These are phyloP conservation scores for Cryptosporidium tyzzeri DNA, from an alignment of 169 alveolate species.

Conservation along the genomic window DNA sequence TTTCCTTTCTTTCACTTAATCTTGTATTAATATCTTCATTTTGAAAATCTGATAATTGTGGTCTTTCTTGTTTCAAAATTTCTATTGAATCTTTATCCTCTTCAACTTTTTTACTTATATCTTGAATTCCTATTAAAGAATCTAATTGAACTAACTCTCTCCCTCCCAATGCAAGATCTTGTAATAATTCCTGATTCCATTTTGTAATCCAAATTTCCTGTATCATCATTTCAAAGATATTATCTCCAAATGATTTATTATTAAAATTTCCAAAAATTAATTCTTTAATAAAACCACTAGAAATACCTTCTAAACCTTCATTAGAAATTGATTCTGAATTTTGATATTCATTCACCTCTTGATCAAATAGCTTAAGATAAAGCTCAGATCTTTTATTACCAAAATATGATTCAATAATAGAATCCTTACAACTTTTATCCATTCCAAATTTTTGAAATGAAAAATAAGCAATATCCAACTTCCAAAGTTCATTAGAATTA, in stretches of 20 bases:
- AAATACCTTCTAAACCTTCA: background rate
- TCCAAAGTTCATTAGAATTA: slow-evolving; percentile 47
- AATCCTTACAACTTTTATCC: slow-evolving; percentile 4
- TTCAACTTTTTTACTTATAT: background rate
- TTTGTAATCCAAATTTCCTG: slow-evolving; percentile 3
- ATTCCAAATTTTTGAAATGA: slow-evolving; percentile 28
- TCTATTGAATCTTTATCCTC: background rate
- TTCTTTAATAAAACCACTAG: background rate
- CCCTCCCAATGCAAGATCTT: background rate
- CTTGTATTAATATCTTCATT: background rate
- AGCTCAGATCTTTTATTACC: background rate
- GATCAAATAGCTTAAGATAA: background rate
- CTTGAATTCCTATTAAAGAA: background rate
- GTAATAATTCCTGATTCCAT: background rate
- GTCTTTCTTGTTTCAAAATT: background rate
- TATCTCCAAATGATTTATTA: background rate
- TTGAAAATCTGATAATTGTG: no score
- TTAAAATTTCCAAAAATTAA: background rate
- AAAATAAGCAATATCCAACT: slow-evolving; percentile 57
- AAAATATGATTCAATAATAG: slow-evolving; percentile 39
- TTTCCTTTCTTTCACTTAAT: background rate
- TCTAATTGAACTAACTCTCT: background rate
- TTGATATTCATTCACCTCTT: background rate
- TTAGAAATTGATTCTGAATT: background rate
- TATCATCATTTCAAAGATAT: background rate